Base-by-base conservation (phyloP, 1,139 yeast species). In the Suhomyces coccinellae region DNA sequence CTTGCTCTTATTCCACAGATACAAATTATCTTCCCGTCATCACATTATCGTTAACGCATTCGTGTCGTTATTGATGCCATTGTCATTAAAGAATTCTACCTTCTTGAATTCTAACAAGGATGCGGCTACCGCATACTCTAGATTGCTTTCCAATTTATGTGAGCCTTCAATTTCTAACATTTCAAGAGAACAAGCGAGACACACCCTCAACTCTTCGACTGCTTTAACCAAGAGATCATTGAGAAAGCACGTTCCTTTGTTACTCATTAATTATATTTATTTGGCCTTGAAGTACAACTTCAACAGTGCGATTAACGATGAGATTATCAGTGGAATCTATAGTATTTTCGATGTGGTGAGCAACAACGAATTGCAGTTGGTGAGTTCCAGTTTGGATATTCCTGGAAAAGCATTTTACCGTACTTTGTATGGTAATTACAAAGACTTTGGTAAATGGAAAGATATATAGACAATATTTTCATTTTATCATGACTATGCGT, bases 391-490 rank as follows among this genome's bases (percentile, higher is more conserved):
- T n/a, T 67, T 91, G 57, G 97, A 91, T 55, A 63, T 71, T 22
- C 78, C 87, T 36, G 87, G 95, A 1, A 78, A 87, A 52, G 75
- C 83, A 2, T 80, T 84, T 54, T 86, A 83, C 70, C 83, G 79
- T 59, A 69, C 80, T 0, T 58, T 90, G 36, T 88, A 86, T 56
- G 79, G 79, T 6, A 89, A 85, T 51, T 93, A 89, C 66, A 80
- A 80, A 61, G 82, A 79, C 54, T 77, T 76, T 52, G 97, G 97
- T 45, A 88, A 86, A 62, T 91, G 98, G 98, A 81, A 69, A 48
- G 89, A 82, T 76, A 62, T 47, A 35, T 50, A 38, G 29, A 36
- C 15, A 15, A 8, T 11, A 15, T 11, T 17, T 17, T 26, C 15
- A 17, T n/a, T 7, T 20, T n/a, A 6, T 27, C 32, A 27, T 35